phyloP scores from a whole-genome alignment of 2,329 filamentous ascomycete species.

The Pseudopyricularia javanii region DNA sequence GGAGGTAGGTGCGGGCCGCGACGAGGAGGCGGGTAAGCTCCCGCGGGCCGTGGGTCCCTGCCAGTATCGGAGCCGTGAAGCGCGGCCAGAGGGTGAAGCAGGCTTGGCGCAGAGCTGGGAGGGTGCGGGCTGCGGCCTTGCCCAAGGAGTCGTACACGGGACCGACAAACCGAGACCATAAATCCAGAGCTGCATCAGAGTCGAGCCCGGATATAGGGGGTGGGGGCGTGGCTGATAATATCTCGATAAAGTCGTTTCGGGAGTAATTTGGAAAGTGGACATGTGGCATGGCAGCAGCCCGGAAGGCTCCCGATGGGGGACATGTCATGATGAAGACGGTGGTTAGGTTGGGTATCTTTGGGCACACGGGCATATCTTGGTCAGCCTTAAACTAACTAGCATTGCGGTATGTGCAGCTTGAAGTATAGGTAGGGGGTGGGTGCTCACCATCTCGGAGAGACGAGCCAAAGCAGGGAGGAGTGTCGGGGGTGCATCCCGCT shows the following conservation, averaged over 20 bases:
- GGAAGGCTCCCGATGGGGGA: slow-evolving; percentile 57
- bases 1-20: slow-evolving; percentile 54
- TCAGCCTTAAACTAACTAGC: neutral
- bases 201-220: slow-evolving; percentile 35
- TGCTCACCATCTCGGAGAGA: slow-evolving; percentile 60
- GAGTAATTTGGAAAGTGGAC: slow-evolving; percentile 77
- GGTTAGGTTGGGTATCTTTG: slow-evolving; percentile 65
- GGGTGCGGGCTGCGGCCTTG: slow-evolving; percentile 67
- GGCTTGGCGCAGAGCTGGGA: slow-evolving; percentile 58
- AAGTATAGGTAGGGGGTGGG: neutral
- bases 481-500: slow-evolving; percentile 68
- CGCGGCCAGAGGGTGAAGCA: slow-evolving; percentile 71
- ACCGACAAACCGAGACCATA: slow-evolving; percentile 70
- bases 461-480: slow-evolving; percentile 71
- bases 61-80: slow-evolving; percentile 67
- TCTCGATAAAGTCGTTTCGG: slow-evolving; percentile 65
- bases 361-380: neutral
- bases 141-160: slow-evolving; percentile 81
- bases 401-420: neutral
- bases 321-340: slow-evolving; percentile 66
- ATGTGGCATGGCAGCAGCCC: slow-evolving; percentile 58
- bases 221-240: slow-evolving; percentile 49
- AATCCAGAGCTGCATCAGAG: slow-evolving; percentile 44
- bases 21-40: slow-evolving; percentile 81
- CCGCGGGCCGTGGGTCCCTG: slow-evolving; percentile 59